Conservation (phyloP, 106 monocot genomes). For the Ottelia alismoides region DNA sequence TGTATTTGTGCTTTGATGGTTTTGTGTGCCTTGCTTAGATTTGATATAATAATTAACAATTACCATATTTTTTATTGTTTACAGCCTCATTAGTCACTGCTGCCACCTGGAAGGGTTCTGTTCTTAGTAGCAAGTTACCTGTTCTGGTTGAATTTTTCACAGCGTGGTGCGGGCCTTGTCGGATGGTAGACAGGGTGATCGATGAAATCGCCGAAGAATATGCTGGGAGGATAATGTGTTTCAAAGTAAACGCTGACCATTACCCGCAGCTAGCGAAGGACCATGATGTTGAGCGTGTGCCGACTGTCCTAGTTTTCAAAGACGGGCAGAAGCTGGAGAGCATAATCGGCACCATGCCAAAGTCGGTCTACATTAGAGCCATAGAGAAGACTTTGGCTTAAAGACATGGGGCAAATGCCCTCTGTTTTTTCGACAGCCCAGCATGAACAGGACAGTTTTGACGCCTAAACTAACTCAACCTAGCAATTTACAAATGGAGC, state of each 20-base stretch:
- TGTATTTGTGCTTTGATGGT: too few relatives aligned
- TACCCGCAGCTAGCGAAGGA: slow-evolving; percentile 46
- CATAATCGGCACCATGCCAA: slow-evolving; percentile 79
- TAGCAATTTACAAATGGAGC: too few relatives aligned
- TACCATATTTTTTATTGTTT: too few relatives aligned
- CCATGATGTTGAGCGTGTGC: slow-evolving; percentile 47
- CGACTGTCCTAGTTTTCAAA: slow-evolving; percentile 70
- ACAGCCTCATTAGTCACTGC: slow-evolving; percentile 59
- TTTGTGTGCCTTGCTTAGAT: too few relatives aligned
- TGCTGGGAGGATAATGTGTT: slow-evolving; percentile 45
- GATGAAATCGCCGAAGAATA: slow-evolving; percentile 73
- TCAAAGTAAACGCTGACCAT: slow-evolving; percentile 50
- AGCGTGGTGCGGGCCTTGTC: slow-evolving; percentile 89
- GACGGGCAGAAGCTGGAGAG: slow-evolving; percentile 49
- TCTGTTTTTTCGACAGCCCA: too few relatives aligned
- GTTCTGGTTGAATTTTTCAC: slow-evolving; percentile 81
- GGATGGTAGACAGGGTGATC: slow-evolving; percentile 51
- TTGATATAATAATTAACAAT: too few relatives aligned
- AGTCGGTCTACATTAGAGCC: slow-evolving; percentile 66
- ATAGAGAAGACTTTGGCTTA: slow-evolving; percentile 42
- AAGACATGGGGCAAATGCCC: too few relatives aligned
- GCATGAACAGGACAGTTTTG: too few relatives aligned
- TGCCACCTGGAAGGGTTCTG: slow-evolving; percentile 49
- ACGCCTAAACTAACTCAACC: too few relatives aligned
- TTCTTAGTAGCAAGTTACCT: slow-evolving; percentile 41